These are phyloP conservation scores for Fonsecaea pugnacius DNA, from an alignment of 2,329 filamentous ascomycete species.

Conservation along the genomic window DNA sequence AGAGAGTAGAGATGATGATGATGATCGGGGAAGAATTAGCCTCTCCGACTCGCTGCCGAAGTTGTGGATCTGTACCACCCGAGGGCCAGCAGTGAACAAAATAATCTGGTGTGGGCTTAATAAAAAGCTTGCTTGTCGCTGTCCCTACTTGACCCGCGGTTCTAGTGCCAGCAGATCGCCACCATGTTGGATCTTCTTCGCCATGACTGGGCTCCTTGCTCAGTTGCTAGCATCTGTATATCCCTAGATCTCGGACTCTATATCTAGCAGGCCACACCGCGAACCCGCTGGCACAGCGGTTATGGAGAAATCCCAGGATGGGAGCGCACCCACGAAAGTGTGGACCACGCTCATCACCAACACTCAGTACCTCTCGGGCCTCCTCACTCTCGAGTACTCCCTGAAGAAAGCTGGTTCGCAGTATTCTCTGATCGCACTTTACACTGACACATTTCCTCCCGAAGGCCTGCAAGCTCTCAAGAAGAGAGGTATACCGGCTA, in stretches of 20 bases:
- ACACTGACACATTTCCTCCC: conserved; percentile 75
- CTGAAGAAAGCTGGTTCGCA: conserved; percentile 67
- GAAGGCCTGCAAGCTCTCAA: conserved; percentile 71
- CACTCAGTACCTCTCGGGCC: conserved; percentile 76
- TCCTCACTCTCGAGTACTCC: conserved; percentile 79
- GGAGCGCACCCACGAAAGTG: conserved; percentile 56
- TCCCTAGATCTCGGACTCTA: neutral
- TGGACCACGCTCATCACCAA: conserved; percentile 91
- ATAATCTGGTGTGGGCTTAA: neutral
- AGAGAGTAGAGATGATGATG: neutral
- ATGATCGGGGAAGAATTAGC: conserved; percentile 23
- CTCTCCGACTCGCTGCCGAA: conserved; percentile 23
- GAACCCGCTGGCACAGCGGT: conserved; percentile 2
- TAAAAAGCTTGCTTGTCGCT: conserved; percentile 13
- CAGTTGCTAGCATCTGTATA: neutral
- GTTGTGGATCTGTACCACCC: neutral
- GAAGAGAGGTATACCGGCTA: conserved; percentile 69
- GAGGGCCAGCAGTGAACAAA: neutral
- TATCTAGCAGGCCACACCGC: neutral
- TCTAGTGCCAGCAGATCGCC: neutral
- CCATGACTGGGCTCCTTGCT: conserved; percentile 17
- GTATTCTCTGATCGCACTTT: conserved; percentile 81
- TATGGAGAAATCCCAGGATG: neutral
- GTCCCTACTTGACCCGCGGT: neutral
- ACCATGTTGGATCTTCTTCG: conserved; percentile 4